Conservation (phyloP, 2,329 filamentous ascomycete genomes). For the Colletotrichum tropicicola region DNA sequence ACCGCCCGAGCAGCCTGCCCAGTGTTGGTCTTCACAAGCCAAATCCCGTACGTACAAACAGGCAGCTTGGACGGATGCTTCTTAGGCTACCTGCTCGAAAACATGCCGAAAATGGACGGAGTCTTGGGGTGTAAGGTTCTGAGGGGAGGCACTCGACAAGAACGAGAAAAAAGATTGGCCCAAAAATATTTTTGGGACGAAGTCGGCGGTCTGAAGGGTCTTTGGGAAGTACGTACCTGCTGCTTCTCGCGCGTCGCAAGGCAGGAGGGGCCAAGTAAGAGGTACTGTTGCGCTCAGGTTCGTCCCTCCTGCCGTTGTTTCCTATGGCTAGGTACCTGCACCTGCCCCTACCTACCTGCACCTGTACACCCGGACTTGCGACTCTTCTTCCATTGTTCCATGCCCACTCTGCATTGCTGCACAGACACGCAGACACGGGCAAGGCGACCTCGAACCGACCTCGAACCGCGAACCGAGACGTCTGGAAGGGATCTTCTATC, state of each 20-base stretch:
- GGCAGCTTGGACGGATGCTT: neutral
- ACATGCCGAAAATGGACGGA: neutral
- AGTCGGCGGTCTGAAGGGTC: constrained; percentile 22
- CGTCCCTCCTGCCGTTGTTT: neutral
- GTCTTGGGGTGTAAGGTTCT: neutral
- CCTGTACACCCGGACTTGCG: too few species aligned
- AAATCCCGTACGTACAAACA: neutral
- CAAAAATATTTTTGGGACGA: constrained; percentile 20
- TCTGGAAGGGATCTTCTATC: neutral
- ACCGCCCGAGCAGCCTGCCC: too few species aligned
- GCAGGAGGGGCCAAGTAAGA: neutral
- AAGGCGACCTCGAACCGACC: neutral
- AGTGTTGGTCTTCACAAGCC: constrained; percentile 13
- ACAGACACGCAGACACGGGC: constrained; percentile 6
- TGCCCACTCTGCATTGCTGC: constrained; percentile 11
- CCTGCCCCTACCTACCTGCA: too few species aligned
- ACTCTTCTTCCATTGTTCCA: neutral
- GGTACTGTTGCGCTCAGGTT: neutral
- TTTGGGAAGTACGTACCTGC: neutral
- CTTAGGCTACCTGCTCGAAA: neutral
- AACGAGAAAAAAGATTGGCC: neutral
- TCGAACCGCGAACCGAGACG: neutral
- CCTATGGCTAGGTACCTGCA: too few species aligned
- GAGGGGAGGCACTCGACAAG: neutral
- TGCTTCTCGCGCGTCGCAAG: neutral